Evolutionary conservation across 331 rosid species (phyloP).

Genomic region (Prunus yedoensis): DNA sequence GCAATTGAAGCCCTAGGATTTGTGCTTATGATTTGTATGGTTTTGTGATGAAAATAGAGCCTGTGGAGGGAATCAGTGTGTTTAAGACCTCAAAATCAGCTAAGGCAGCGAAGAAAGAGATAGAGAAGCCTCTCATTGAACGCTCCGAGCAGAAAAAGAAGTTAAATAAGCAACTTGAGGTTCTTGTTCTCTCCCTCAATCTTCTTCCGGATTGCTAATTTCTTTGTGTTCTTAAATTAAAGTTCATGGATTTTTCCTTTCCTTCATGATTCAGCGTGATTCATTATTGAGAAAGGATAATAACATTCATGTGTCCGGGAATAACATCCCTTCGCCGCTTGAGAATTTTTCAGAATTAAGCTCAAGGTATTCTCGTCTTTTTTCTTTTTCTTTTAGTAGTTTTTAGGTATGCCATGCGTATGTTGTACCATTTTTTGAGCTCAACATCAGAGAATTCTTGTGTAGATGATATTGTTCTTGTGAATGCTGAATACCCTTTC

Average conservation of each 20-base stretch:
- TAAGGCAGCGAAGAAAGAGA: constrained; percentile 25
- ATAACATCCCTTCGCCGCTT: constrained; percentile 76
- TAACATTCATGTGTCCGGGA: constrained; percentile 83
- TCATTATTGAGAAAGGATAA: constrained; percentile 63
- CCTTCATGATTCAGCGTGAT: constrained; percentile 48
- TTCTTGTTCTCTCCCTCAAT: constrained; percentile 16
- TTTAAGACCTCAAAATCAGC: constrained; percentile 55
- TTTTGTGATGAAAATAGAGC: constrained; percentile 34
- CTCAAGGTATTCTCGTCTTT: constrained; percentile 51
- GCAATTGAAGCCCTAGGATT: neutral
- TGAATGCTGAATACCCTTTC: neutral
- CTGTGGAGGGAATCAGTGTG: constrained; percentile 71
- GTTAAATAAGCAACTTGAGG: constrained; percentile 73
- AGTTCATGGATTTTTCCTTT: constrained; percentile 14
- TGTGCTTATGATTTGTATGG: neutral
- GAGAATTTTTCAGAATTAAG: constrained; percentile 68
- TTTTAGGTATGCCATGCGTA: neutral
- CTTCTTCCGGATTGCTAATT: constrained; percentile 9
- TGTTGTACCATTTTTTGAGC: no score
- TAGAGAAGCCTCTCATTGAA: constrained; percentile 32
- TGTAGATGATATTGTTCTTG: neutral
- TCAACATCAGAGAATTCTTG: no score
- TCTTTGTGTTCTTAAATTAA: constrained; percentile 11
- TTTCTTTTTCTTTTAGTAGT: neutral
- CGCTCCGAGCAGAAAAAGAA: constrained; percentile 55